Conservation (phyloP, 306 rosid species). For the Lathyrus tuberosus region DNA sequence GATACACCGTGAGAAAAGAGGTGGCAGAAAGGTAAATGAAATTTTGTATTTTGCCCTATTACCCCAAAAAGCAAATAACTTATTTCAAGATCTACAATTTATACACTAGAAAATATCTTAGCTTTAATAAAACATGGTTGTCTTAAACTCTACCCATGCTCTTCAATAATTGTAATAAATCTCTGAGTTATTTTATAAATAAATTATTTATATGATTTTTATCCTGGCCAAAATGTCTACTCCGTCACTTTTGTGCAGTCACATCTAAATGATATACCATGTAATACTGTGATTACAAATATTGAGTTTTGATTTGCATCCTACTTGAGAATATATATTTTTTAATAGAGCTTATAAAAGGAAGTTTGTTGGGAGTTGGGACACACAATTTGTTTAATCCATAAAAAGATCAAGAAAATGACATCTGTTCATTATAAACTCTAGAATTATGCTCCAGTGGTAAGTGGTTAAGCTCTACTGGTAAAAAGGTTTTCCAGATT, state of each 20-base stretch:
- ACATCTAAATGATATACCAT: background rate
- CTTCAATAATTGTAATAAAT: background rate
- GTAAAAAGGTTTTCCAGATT: conserved; percentile 16
- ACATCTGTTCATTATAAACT: background rate
- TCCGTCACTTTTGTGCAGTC: conserved; percentile 3
- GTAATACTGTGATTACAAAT: conserved; percentile 8
- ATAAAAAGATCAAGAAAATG: conserved; percentile 12
- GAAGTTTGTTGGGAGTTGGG: conserved; percentile 17
- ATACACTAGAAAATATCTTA: conserved; percentile 2
- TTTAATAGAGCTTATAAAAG: conserved; percentile 11
- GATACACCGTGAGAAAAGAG: conserved; percentile 91
- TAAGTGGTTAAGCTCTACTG: conserved; percentile 13
- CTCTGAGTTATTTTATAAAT: background rate
- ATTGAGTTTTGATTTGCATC: background rate
- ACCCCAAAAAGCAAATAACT: background rate
- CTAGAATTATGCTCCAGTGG: conserved; percentile 17
- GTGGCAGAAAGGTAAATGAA: conserved; percentile 89
- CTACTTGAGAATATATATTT: conserved; percentile 4
- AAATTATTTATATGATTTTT: conserved; percentile 26
- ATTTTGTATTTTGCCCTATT: background rate
- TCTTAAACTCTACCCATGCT: conserved; percentile 15
- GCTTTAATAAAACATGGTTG: conserved; percentile 9
- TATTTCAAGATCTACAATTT: conserved; percentile 25
- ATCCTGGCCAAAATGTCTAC: conserved; percentile 9
- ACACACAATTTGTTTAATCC: conserved; percentile 13